Conservation (phyloP, 2,329 filamentous ascomycete genomes). For the Pyricularia grisea region DNA sequence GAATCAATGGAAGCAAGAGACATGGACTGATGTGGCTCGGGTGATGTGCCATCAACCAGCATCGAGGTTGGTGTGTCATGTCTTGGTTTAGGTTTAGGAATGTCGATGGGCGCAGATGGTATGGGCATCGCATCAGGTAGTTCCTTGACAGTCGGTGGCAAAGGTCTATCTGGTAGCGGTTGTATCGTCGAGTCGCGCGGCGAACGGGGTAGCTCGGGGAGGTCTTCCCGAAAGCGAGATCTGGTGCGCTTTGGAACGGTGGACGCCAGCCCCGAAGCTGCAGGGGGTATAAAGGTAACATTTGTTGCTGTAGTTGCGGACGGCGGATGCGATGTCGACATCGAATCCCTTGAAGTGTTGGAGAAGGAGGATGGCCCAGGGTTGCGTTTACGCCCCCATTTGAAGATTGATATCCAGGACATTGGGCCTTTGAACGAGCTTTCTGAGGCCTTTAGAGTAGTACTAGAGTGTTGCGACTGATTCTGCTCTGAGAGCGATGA, state of each 20-base stretch:
- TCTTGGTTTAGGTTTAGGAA: slow-evolving; percentile 12
- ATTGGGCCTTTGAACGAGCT: slow-evolving; percentile 31
- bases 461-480: slow-evolving; percentile 38
- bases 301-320: slow-evolving; percentile 23
- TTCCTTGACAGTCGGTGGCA: slow-evolving; percentile 16
- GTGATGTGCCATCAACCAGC: slow-evolving; percentile 34
- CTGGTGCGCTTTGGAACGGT: slow-evolving; percentile 65
- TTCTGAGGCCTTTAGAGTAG: slow-evolving; percentile 44
- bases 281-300: slow-evolving; percentile 13
- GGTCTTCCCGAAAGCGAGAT: slow-evolving; percentile 86
- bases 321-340: slow-evolving; percentile 45
- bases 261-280: slow-evolving; percentile 22
- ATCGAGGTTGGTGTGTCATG: slow-evolving; percentile 39
- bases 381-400: slow-evolving; percentile 50
- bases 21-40: slow-evolving; percentile 61
- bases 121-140: slow-evolving; percentile 7
- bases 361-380: slow-evolving; percentile 70
- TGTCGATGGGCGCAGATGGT: slow-evolving; percentile 8
- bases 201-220: slow-evolving; percentile 79
- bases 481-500: slow-evolving; percentile 36
- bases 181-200: slow-evolving; percentile 74
- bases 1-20: slow-evolving; percentile 92
- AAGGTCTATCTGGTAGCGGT: slow-evolving; percentile 57
- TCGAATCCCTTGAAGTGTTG: slow-evolving; percentile 84
- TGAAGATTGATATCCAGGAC: slow-evolving; percentile 68